Base-by-base conservation (phyloP, 73 alveolate species). In the Symbiodinium natans region DNA sequence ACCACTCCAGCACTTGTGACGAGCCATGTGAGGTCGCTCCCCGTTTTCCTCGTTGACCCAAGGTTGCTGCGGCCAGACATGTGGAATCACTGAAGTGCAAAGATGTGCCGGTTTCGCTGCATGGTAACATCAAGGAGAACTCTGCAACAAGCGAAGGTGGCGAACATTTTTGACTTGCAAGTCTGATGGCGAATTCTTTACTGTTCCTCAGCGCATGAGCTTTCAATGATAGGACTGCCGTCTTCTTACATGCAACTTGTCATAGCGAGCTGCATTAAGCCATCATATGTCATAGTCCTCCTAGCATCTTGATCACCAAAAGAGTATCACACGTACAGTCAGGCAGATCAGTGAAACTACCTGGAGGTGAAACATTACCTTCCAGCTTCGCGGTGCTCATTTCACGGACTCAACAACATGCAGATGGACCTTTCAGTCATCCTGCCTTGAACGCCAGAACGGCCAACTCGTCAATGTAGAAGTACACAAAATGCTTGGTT, bases 401-500 rank as follows among this genome's bases (percentile, higher is more conserved):
- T 52, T 52, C 6, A 52, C 68, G 68, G 68, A 52, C 68, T 52
- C n/a, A 52, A 21, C 21, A 10, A 52, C 5, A 21, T 27, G 27
- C 27, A 27, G 68, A 27, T 27, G 21, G 27, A 52, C 68, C n/a
- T n/a, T n/a, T 29, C 36, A 41, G 36, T 88, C 95, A 88, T 83
- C 95, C 95, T 3, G 95, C 95, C 43, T 88, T 88, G 71, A 54
- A 88, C 43, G 86, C 77, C 41, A 88, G 86, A 39, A 88, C 95
- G 19, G 95, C 95, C 41, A 88, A 83, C 95, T 88, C 95, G 71
- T 88, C 95, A 11, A 88, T 68, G 95, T 88, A 88, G 52, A 88
- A 88, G 95, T 88, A 88, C 86, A 88, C 95, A 42, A 88, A 88
- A 86, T 88, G 95, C 95, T 99, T 99, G 89, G 99, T 97, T 82